Evolutionary conservation across 2,329 filamentous ascomycete species (phyloP), one percentile per base, ranked within the genome.

Genomic region (Helotiales sp.): DNA sequence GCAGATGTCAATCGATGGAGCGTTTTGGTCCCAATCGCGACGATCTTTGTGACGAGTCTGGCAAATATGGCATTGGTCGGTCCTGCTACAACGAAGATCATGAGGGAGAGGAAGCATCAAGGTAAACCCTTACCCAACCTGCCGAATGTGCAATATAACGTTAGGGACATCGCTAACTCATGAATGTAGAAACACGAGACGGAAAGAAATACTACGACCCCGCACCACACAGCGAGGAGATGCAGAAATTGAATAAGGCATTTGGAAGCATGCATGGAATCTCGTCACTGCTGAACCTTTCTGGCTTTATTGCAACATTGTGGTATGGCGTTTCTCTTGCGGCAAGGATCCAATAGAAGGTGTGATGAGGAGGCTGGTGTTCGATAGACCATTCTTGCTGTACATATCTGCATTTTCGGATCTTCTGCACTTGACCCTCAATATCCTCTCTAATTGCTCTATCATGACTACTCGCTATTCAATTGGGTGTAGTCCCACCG

Each of bases 201-300:
- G 93, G 93, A 63, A 97, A 97, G 85, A 92, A 91, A 77, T 92
- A 89, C 79, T 92, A 91, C 75, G 93, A 97, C 71, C 82, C 87
- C 61, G 86, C 89, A 0, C 92, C 93, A 45, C 92, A 97, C 75
- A 96, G 91, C 5, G 84, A 89, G 73, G 92, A 95, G 81, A 97
- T 98, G 94, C 79, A 87, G 73, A 84, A 83, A 8, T 79, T 97
- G 74, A 97, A 95, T 83, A 91, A 89, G 80, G 84, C 83, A 70
- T 98, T 98, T 78, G 88, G 87, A 17, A 86, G 86, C 69, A 79
- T 97, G 65, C 96, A 99, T 79, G 93, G 94, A 6, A 81, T 92
- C 57, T 97, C 93, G 7, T 91, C 91, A 30, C 78, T 96, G 68
- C 78, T 96, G 22, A 97, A 97, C 78, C 77, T 98, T 67, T 79